Evolutionary conservation across 768 basidiomycete species (phyloP), one percentile per base, ranked within the genome.

Genomic region (Wakefieldia striispora): DNA sequence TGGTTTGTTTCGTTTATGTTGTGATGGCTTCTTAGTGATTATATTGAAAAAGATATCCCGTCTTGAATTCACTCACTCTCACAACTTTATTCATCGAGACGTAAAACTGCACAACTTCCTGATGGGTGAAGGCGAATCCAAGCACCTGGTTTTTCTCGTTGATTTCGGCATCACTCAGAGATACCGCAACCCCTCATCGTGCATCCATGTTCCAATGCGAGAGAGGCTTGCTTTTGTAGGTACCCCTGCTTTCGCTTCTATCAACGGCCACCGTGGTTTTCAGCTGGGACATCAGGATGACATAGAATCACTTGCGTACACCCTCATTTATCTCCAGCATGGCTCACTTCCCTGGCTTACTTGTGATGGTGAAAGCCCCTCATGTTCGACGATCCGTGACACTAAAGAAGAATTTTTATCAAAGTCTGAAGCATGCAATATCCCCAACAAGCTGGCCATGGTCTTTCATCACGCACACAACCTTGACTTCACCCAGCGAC

Each of bases 81-180:
- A 6, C 14, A 26, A 44, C 35, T 44, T 48, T 20, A 29, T 53
- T 21, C 46, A 53, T 19, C 12, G 16, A 2, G 40, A 53, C 31
- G 23, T 53, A 26, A 53, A 53, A 17, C 51, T 17, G 3, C 45
- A 43, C 21, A 49, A 53, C 31, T 44, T 53, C 29, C 42, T 53
- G 12, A 42, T 53, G 40, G 46, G 41, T 31, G 31, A 21, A 6
- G 23, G 45, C 14, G 46, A 36, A 4, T 23, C n/a, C 3, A 14
- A 34, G 29, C 26, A 39, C 11, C 20, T 12, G 1, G 23, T 43
- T 8, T 46, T 38, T 40, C 40, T 53, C 6, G 42, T 48, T 12
- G 36, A 54, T n/a, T 54, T 54, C 47, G 50, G 34, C 27, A 38
- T 47, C 16, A 37, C 46, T 27, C 27, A 33, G 29, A 7, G 19